Evolutionary conservation across 495 filamentous ascomycete species (phyloP).

Genomic region (Amniculicola lignicola): DNA sequence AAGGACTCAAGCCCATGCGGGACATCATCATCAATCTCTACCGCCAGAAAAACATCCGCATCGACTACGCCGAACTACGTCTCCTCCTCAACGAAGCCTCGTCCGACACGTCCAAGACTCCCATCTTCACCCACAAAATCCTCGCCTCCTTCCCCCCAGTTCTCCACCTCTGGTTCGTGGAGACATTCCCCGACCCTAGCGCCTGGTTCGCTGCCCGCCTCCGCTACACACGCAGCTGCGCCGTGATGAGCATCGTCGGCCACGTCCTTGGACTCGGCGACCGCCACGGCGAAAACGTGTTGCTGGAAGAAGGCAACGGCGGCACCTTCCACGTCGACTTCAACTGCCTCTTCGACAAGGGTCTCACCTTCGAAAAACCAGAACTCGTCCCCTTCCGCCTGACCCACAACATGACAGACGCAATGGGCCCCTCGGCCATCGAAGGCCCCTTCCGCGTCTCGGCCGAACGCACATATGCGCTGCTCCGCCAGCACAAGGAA

Average conservation of each 20-base stretch:
- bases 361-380: slow-evolving; percentile 89
- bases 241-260: slow-evolving; percentile 97
- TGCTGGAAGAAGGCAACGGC: slow-evolving; percentile 90
- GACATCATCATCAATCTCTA: slow-evolving; percentile 83
- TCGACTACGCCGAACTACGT: slow-evolving; percentile 60
- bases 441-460: slow-evolving; percentile 91
- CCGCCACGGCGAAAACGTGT: slow-evolving; percentile 96
- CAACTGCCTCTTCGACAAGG: slow-evolving; percentile 99
- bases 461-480: slow-evolving; percentile 77
- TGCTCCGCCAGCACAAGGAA: slow-evolving; percentile 88
- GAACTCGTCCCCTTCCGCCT: slow-evolving; percentile 96
- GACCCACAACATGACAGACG: slow-evolving; percentile 96
- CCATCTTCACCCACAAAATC: slow-evolving; percentile 64
- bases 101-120: slow-evolving; percentile 51
- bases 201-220: slow-evolving; percentile 90
- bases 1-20: slow-evolving; percentile 86
- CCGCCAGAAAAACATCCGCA: slow-evolving; percentile 60
- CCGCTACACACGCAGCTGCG: slow-evolving; percentile 85
- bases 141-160: slow-evolving; percentile 62
- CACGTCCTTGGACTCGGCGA: slow-evolving; percentile 89
- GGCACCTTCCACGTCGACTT: slow-evolving; percentile 98
- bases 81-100: slow-evolving; percentile 57
- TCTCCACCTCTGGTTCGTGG: slow-evolving; percentile 90
- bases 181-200: slow-evolving; percentile 88
- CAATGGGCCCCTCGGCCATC: slow-evolving; percentile 89